Evolutionary conservation across 140 eudicot genomes (phyloP).

Genomic region (Bidens hawaiensis): DNA sequence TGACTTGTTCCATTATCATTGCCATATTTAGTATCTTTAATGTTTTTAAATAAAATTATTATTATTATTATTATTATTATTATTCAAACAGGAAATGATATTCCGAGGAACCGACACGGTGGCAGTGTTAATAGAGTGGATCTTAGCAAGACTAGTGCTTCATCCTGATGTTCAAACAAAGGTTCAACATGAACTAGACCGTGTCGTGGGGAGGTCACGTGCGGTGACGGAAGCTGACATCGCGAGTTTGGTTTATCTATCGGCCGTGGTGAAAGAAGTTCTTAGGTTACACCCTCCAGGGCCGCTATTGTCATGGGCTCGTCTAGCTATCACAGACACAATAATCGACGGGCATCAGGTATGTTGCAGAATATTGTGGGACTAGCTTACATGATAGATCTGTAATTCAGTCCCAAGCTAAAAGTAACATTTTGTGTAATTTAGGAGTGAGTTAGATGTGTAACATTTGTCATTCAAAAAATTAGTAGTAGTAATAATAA

Average conservation of each 20-base stretch:
- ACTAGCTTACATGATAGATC: too few species aligned
- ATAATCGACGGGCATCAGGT: conserved; percentile 51
- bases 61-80: background rate
- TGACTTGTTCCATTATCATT: conserved; percentile 13
- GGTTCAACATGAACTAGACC: conserved; percentile 70
- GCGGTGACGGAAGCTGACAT: conserved; percentile 59
- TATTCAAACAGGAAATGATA: conserved; percentile 89
- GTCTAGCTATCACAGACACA: conserved; percentile 56
- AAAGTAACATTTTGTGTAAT: too few species aligned
- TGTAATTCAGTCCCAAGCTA: too few species aligned
- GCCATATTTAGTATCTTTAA: conserved; percentile 7
- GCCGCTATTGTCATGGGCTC: conserved; percentile 88
- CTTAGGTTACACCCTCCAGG: conserved; percentile 90
- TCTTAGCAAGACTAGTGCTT: conserved; percentile 69
- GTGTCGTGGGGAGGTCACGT: conserved; percentile 77
- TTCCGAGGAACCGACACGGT: conserved; percentile 91
- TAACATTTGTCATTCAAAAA: too few species aligned
- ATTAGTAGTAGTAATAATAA: too few species aligned
- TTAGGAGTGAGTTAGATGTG: too few species aligned
- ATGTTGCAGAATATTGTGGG: too few species aligned
- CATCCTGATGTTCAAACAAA: conserved; percentile 66
- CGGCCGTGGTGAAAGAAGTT: conserved; percentile 83
- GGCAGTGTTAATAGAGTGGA: conserved; percentile 91
- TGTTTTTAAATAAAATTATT: background rate
- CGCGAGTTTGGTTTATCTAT: conserved; percentile 46